Base-by-base conservation (phyloP, 352 stramenopile genomes). In the Phytophthora aleatoria region DNA sequence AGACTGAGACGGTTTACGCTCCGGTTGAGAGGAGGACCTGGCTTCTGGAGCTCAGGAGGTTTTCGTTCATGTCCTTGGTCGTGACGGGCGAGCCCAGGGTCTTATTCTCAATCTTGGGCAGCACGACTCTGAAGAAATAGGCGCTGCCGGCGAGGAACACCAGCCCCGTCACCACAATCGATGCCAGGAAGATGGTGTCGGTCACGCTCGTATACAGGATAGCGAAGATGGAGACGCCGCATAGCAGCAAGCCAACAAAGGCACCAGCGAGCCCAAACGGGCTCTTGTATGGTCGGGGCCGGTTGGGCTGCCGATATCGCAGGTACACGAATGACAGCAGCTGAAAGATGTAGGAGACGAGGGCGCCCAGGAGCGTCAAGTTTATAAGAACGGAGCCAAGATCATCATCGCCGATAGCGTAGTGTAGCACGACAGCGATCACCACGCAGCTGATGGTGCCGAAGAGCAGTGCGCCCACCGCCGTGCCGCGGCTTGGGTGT, bases 301-400 rank as follows among this genome's bases (percentile, higher is more conserved):
- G 71, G 35, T 84, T 73, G 7, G 79, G 79, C 33, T 89, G 77
- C 30, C 73, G 64, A 45, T 76, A 50, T 26, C 79, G 77, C 52
- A 89, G 68, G 15, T 57, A 72, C n/a, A 89, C 76, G 57, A 89
- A 89, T 43, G 79, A 77, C n/a, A 74, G 59, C 36, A 89, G 64
- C 64, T 89, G 77, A 51, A 89, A 87, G 20, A 76, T 62, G 62
- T 89, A 89, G 51, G 77, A 87, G 55, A 89, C 62, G 41, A 89
- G 71, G n/a, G 63, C 63, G 6, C 56, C 63, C 48, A 71, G 30
- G 12, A 71, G 43, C 30, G 63, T 71, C 42, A 71, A 71, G 63
- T 89, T 85, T 71, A 89, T 85, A n/a, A 89, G 57, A 27, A 87
- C 77, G 11, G 75, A 78, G 49, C 77, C 77, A 10, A 89, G 67